Evolutionary conservation across 23 red algal species (phyloP).

Genomic region (Agarophyton chilense): DNA sequence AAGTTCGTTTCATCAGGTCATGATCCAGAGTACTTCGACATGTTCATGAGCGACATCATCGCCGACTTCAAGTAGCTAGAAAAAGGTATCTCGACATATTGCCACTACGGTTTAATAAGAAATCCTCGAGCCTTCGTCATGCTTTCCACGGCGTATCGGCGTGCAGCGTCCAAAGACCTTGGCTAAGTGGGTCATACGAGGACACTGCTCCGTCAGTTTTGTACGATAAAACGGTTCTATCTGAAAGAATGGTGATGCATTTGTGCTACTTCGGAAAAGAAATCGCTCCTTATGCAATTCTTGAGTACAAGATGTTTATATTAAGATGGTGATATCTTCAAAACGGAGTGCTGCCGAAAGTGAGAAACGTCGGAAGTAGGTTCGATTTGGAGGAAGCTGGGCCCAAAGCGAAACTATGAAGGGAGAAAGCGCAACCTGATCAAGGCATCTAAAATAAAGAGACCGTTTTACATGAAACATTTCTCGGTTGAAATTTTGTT

Average conservation of each 20-base stretch:
- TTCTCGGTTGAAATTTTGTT: neutral
- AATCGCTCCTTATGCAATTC: neutral
- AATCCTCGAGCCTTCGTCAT: neutral
- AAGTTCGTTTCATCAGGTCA: neutral
- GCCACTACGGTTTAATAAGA: neutral
- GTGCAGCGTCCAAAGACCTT: slow-evolving; percentile 1
- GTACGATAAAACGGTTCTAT: neutral
- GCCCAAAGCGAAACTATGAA: neutral
- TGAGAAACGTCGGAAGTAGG: neutral
- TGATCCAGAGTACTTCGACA: slow-evolving; percentile 20
- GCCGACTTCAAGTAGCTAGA: neutral
- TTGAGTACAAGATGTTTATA: neutral
- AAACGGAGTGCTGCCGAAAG: neutral
- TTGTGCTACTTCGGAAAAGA: neutral
- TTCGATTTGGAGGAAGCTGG: neutral
- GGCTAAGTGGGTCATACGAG: neutral
- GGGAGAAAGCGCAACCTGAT: neutral
- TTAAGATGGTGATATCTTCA: neutral
- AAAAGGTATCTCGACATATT: neutral
- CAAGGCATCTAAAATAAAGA: slow-evolving; percentile 11
- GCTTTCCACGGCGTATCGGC: neutral
- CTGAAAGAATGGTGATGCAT: neutral
- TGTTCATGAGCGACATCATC: neutral
- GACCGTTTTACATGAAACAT: neutral
- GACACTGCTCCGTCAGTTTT: neutral